phyloP scores from a whole-genome alignment of 306 rosid genomes.

The barrel medic (Medicago truncatula) region MtrunA17r5.0-ANR NC_053045.1:56325501-56326000 shows the following conservation, averaged over 20 bases:
- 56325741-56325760: neutral
- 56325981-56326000: neutral
- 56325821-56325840: neutral
- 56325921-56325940: neutral
- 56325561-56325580: constrained; percentile 48
- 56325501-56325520: constrained; percentile 59
- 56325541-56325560: constrained; percentile 76
- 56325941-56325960: neutral
- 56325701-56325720: too few relatives aligned
- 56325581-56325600: neutral
- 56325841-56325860: neutral
- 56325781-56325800: neutral
- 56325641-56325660: neutral
- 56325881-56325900: constrained; percentile 4
- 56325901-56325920: neutral
- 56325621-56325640: neutral
- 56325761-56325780: neutral
- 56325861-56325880: neutral
- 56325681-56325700: too few relatives aligned
- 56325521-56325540: constrained; percentile 83
- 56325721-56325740: too few relatives aligned
- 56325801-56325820: neutral
- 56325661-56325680: too few relatives aligned
- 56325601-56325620: neutral
- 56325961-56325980: neutral